Evolutionary conservation across 495 filamentous ascomycete species (phyloP).

Genomic region (Pyronema domesticum): DNA sequence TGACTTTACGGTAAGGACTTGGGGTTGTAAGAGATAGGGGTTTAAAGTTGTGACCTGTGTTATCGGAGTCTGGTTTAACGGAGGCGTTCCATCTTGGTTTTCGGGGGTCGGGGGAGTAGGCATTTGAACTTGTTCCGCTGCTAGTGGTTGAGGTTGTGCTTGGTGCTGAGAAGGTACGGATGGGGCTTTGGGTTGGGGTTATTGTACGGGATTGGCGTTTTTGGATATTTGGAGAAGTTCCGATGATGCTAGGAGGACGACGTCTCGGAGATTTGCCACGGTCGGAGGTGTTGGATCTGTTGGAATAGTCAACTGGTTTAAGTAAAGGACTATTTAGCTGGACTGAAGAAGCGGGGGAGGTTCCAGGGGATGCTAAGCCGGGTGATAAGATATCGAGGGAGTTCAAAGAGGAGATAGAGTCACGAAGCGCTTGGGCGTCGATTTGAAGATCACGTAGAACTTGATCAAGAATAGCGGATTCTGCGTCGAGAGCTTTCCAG

Average conservation of each 20-base stretch:
- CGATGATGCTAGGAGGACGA: not conserved
- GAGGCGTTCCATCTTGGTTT: constrained; percentile 69
- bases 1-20: constrained; percentile 40
- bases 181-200: not conserved
- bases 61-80: constrained; percentile 48
- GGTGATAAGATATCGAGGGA: constrained; percentile 57
- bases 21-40: constrained; percentile 44
- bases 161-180: too few species aligned
- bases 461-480: constrained; percentile 57
- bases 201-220: constrained; percentile 3
- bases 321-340: constrained; percentile 36
- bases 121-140: constrained; percentile 12
- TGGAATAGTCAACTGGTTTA: constrained; percentile 14
- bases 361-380: constrained; percentile 60
- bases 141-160: constrained; percentile 6
- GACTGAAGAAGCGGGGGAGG: constrained; percentile 80
- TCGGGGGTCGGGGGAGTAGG: not conserved
- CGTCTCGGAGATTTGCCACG: constrained; percentile 9
- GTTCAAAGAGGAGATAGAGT: constrained; percentile 82
- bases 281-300: constrained; percentile 12
- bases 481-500: constrained; percentile 55
- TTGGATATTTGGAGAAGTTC: not conserved
- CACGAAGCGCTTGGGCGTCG: constrained; percentile 61
- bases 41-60: constrained; percentile 53
- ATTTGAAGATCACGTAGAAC: constrained; percentile 52